Evolutionary conservation across 495 filamentous ascomycete genomes (phyloP), one percentile per base, ranked within the genome.

Genomic region (Aspergillus coremiiformis): DNA sequence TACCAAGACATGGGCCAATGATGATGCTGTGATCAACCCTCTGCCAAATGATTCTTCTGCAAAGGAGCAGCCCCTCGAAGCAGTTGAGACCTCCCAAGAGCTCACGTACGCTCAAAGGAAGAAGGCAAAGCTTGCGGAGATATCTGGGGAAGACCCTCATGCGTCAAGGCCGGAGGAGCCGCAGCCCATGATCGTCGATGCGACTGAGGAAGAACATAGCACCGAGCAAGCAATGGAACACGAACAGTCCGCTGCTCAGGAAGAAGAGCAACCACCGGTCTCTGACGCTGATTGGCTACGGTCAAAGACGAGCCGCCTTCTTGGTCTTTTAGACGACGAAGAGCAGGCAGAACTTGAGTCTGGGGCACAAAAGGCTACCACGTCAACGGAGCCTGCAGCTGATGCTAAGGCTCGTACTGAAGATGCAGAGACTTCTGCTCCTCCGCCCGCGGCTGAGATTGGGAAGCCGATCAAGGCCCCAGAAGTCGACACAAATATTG

Each of bases 281-380:
- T 68, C 69, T 10, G 94, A 98, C 64, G 78, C 81, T 41, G 93
- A 99, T 64, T 99, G 93, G 93, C 75, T 96, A 44, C 84, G 93
- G 35, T 94, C 87, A 35, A 84, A 88, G 56, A 96, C 90, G n/a
- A 96, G 84, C 65, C 81, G 94, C 56, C 69, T 96, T 42, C 76
- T 97, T 30, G 94, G 90, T 62, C 71, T 97, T 19, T 73, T 88
- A 19, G 89, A 92, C 61, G 83, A 87, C 26, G 80, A 83, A 46
- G 72, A 78, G 46, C 65, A 70, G 33, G 64, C 64, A 24, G 70
- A 71, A 8, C 67, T 60, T 30, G 39, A 43, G 2, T 20, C 33
- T 49, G 19, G 30, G 0, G 14, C 23, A 15, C 48, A 35, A 15
- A 41, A 54, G 44, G 3, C 42, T 22, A 5, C 29, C 46, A 12